Conservation (phyloP, 2,329 filamentous ascomycete species). For the Hyphodiscus sp. region DNA sequence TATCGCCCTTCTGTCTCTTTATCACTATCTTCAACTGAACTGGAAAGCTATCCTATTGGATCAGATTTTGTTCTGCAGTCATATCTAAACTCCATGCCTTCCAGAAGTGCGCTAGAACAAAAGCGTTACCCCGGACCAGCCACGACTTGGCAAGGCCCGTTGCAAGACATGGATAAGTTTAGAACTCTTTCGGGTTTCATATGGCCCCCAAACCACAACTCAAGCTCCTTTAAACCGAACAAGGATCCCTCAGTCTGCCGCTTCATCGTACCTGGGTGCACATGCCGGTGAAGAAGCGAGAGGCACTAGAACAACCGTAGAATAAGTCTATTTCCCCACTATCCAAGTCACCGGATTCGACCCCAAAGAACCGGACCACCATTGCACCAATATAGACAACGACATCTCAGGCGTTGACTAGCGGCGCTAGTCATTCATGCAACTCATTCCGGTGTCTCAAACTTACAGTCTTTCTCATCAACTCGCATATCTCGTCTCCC, state of each 20-base stretch:
- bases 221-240: background rate
- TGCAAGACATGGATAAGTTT: background rate
- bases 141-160: background rate
- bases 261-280: background rate
- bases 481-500: background rate
- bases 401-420: no score
- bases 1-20: background rate
- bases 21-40: no score
- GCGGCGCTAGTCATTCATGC: no score
- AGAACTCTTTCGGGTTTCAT: background rate
- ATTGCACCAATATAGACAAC: background rate
- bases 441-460: background rate
- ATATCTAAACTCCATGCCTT: no score
- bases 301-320: background rate
- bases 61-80: no score
- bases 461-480: background rate
- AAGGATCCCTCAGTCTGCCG: no score
- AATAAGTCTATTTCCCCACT: background rate
- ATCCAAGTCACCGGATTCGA: background rate
- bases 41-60: no score
- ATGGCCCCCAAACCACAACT: background rate
- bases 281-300: background rate
- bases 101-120: no score
- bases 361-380: no score
- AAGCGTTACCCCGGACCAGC: background rate